phyloP scores from a whole-genome alignment of 305 asterid genomes.

The Fraxinus sp. region DNA sequence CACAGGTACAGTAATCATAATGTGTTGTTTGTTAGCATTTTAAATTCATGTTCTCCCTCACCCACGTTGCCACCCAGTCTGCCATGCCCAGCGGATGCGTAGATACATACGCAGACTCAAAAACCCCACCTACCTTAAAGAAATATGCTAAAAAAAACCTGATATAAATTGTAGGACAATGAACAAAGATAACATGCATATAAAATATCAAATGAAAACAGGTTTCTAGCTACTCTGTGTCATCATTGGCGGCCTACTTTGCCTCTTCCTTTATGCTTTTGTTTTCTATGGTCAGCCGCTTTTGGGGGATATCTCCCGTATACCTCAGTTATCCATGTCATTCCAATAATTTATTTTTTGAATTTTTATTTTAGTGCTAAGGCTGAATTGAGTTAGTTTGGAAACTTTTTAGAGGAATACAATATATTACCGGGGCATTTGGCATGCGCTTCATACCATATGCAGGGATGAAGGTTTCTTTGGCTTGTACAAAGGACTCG shows the following conservation, averaged over 20 bases:
- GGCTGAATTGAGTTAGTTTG: slow-evolving; percentile 8
- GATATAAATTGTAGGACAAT: neutral
- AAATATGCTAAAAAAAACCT: neutral
- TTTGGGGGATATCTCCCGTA: neutral
- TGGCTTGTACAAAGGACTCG: slow-evolving; percentile 72
- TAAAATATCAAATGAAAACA: neutral
- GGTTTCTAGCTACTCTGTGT: neutral
- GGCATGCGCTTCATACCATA: slow-evolving; percentile 60
- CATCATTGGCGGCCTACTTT: neutral
- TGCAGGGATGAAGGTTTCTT: slow-evolving; percentile 73
- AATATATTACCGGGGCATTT: slow-evolving; percentile 61
- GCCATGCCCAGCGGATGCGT: neutral
- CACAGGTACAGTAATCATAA: slow-evolving; percentile 36
- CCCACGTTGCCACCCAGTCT: neutral
- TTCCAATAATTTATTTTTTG: neutral
- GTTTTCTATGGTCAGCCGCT: neutral
- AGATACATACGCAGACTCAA: neutral
- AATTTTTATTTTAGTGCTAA: neutral
- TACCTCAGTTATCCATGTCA: neutral
- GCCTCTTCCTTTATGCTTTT: neutral
- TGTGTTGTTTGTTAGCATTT: neutral
- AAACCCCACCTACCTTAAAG: neutral
- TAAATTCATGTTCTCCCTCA: neutral
- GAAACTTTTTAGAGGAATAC: slow-evolving; percentile 45
- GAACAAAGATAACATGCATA: neutral